phyloP scores from a whole-genome alignment of 2,329 filamentous ascomycete species.

The Bisporella sp. region DNA sequence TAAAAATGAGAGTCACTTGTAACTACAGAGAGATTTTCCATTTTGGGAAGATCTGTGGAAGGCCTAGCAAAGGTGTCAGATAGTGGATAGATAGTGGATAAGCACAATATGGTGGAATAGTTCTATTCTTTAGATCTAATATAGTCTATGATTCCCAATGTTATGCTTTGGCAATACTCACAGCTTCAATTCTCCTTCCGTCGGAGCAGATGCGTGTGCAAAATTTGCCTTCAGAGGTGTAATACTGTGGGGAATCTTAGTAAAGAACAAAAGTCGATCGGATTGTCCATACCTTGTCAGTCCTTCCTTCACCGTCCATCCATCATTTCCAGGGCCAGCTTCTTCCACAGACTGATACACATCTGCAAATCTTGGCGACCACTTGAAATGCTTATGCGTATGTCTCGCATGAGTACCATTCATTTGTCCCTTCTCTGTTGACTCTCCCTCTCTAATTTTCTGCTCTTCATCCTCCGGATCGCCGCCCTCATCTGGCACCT shows the following conservation, averaged over 20 bases:
- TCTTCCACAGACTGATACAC: constrained; percentile 83
- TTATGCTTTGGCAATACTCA: constrained; percentile 51
- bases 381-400: constrained; percentile 86
- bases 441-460: constrained; percentile 61
- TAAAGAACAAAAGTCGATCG: too few species aligned
- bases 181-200: constrained; percentile 71
- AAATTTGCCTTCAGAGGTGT: constrained; percentile 92
- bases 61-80: constrained; percentile 18
- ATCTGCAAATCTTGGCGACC: constrained; percentile 81
- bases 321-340: constrained; percentile 76
- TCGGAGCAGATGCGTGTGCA: constrained; percentile 62
- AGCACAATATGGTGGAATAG: constrained; percentile 1
- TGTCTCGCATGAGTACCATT: constrained; percentile 41
- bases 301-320: constrained; percentile 84
- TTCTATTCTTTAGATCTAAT: constrained; percentile 24
- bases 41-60: constrained; percentile 8
- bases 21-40: constrained; percentile 16
- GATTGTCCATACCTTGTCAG: constrained; percentile 61
- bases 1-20: constrained; percentile 43
- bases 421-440: constrained; percentile 17
- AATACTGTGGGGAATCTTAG: constrained; percentile 47
- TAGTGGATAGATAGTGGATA: constrained; percentile 11
- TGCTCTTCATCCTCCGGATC: constrained; percentile 66
- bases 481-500: constrained; percentile 58
- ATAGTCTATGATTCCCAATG: constrained; percentile 24